Base-by-base conservation (phyloP, 2,329 filamentous ascomycete species). In the Penicillium sp. region DNA sequence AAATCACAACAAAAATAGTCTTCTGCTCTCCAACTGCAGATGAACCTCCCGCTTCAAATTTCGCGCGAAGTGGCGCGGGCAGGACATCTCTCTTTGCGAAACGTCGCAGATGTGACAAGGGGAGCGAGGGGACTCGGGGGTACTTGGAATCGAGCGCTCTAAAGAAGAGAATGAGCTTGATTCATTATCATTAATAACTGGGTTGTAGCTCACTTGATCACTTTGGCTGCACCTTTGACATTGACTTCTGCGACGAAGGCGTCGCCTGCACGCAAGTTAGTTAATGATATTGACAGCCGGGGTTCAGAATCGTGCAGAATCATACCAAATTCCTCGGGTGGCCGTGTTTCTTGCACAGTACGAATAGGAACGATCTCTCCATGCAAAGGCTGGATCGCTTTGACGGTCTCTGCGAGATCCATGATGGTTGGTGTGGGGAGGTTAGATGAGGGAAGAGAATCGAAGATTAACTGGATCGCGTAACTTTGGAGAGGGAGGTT, bases 181-280 rank as follows among this genome's bases (percentile, higher is more conserved):
- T 4, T 14, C 9, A 11, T 21, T 11, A 11, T 7, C 7, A 4
- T 14, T 11, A 16, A 21, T 14, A 21, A 44, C 19, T 19, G 3
- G 13, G 3, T 5, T 3, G 19, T 45, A 37, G 58, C 72, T 56
- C 64, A 79, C 78, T 78, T 76, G 50, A 76, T 67, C 46, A 78
- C 76, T 58, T 75, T 76, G 19, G 75, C 76, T 10, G 78, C 77
- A 52, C 70, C 68, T 65, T 76, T 79, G 46, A 77, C 68, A 44
- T 76, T 74, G 55, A 80, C 74, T 65, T 79, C 77, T 21, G 74
- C 73, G 48, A 76, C 74, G 53, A 76, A 77, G 14, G 77, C 78
- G 50, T 78, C 71, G 29, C 63, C 78, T 80, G 57, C 26, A 52
- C 60, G 37, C 65, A 58, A 57, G 54, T 63, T 39, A 64, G 54